Evolutionary conservation across 1,284 basidiomycete genomes (phyloP), one percentile per base, ranked within the genome.

Genomic region (Anthracocystis walkeri): DNA sequence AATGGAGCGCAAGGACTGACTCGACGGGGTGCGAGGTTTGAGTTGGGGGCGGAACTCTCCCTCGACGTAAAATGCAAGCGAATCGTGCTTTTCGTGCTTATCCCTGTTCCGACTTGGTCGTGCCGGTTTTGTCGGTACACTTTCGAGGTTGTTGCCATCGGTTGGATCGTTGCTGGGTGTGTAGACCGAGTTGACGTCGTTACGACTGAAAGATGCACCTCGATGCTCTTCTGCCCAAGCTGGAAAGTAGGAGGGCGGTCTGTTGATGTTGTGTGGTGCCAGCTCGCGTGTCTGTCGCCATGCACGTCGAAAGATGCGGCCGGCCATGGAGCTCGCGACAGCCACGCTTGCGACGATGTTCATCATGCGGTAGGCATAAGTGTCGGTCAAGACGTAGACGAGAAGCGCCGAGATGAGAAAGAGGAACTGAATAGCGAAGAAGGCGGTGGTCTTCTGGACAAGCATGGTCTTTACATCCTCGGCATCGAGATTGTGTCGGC

Each of bases 381-480:
- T 64, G 40, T 61, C 44, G 29, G 69, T 70, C 29, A 71, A 49
- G 35, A 68, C 55, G 58, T 79, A 76, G 46, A 80, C 63, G 27
- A 78, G 63, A 25, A 75, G 58, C 16, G 70, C 65, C 29, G 68
- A 67, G 62, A 67, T 61, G 64, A 81, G 72, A 31, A 81, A 64
- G 52, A 62, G 62, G 54, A 80, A 79, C 38, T 80, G 78, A 14
- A 79, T 69, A 29, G 65, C 44, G 44, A 78, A 81, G 64, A 80
- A 81, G 7, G 67, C 66, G 23, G 70, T 77, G 38, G 80, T 80
- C 49, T 75, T 70, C 52, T 81, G 78, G 5, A 81, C 71, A 29
- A 81, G 74, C 78, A 81, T 81, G 49, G 63, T 61, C 59, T 65
- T 75, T 50, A 81, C 73, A 40, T 81, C 80, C 35, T 80, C 80